Evolutionary conservation across 1,139 yeast species (phyloP).

Genomic region (Zygosaccharomyces pseudobailii): DNA sequence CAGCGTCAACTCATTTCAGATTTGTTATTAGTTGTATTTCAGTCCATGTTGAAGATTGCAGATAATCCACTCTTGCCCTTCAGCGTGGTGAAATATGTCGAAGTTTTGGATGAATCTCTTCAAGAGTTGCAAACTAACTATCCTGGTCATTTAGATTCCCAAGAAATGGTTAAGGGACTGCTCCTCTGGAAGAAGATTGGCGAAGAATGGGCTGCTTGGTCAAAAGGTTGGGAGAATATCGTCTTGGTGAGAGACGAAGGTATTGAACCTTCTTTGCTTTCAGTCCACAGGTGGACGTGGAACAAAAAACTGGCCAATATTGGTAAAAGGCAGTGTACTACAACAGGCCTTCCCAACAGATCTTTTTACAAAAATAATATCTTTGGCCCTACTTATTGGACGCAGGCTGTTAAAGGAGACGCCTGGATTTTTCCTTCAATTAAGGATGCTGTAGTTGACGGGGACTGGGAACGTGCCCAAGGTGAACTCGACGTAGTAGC

Average conservation of each 20-base stretch:
- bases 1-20: conserved; percentile 53
- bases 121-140: conserved; percentile 49
- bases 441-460: conserved; percentile 48
- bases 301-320: conserved; percentile 59
- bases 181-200: conserved; percentile 39
- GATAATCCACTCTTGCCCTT: conserved; percentile 79
- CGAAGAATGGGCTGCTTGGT: conserved; percentile 37
- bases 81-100: conserved; percentile 49
- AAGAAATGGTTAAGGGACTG: conserved; percentile 30
- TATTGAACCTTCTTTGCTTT: conserved; percentile 64
- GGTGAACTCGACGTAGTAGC: conserved; percentile 48
- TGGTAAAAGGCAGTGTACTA: conserved; percentile 49
- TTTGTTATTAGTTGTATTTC: conserved; percentile 54
- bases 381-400: conserved; percentile 64
- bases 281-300: conserved; percentile 75
- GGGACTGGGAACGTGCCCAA: conserved; percentile 55
- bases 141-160: conserved; percentile 27
- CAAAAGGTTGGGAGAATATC: conserved; percentile 28
- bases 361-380: conserved; percentile 65
- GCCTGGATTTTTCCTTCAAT: conserved; percentile 75
- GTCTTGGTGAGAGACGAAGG: conserved; percentile 35
- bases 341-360: conserved; percentile 48
- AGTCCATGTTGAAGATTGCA: conserved; percentile 49
- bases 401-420: conserved; percentile 40
- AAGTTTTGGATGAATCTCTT: conserved; percentile 42